Conservation (phyloP, 495 filamentous ascomycete species). For the Penicillium nucicola region DNA sequence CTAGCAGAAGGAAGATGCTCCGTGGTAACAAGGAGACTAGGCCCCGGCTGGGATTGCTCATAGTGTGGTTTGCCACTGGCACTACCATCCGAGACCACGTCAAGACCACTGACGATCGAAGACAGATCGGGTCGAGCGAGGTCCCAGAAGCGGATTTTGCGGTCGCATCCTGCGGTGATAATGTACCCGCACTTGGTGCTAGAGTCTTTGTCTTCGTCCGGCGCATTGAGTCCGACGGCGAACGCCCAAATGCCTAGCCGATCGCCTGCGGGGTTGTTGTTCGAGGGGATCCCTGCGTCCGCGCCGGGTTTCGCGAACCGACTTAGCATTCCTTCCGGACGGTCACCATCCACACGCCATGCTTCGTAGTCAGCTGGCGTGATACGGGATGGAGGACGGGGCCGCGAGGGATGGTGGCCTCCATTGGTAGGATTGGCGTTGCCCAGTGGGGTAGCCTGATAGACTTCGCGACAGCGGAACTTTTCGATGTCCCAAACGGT, state of each 20-base stretch:
- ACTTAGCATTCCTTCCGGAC: slow-evolving; percentile 81
- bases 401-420: slow-evolving; percentile 13
- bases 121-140: slow-evolving; percentile 68
- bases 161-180: slow-evolving; percentile 82
- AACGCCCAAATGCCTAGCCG: slow-evolving; percentile 56
- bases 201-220: slow-evolving; percentile 40
- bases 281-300: slow-evolving; percentile 39
- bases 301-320: slow-evolving; percentile 69
- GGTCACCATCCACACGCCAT: slow-evolving; percentile 88
- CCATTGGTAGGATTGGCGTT: slow-evolving; percentile 17
- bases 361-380: slow-evolving; percentile 71
- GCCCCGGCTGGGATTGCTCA: slow-evolving; percentile 63
- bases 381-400: slow-evolving; percentile 28
- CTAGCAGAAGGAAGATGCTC: slow-evolving; percentile 57
- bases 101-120: slow-evolving; percentile 74
- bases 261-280: slow-evolving; percentile 40
- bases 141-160: slow-evolving; percentile 93
- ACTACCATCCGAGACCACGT: slow-evolving; percentile 55
- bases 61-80: slow-evolving; percentile 60
- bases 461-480: slow-evolving; percentile 82
- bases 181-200: slow-evolving; percentile 60
- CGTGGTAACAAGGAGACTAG: slow-evolving; percentile 65
- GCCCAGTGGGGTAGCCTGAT: slow-evolving; percentile 52
- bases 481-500: slow-evolving; percentile 97
- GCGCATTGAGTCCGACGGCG: slow-evolving; percentile 47